phyloP scores from a whole-genome alignment of 352 stramenopile genomes.

The Thalassiosira hispida region DNA sequence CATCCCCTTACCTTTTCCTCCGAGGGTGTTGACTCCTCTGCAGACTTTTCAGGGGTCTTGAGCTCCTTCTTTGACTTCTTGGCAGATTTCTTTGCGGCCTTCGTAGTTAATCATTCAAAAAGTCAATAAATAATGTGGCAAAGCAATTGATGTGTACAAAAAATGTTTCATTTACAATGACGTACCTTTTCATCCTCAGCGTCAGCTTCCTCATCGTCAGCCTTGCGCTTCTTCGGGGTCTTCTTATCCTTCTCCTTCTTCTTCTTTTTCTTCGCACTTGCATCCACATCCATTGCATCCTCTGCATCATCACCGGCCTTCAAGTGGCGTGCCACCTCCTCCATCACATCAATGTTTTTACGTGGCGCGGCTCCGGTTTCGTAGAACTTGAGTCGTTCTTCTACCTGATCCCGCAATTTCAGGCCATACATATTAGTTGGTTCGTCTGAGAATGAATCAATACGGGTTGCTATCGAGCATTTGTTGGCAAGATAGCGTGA shows the following conservation, averaged over 20 bases:
- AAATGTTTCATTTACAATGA: too few species aligned
- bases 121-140: neutral
- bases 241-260: slow-evolving; percentile 75
- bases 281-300: slow-evolving; percentile 68
- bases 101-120: slow-evolving; percentile 14
- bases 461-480: slow-evolving; percentile 98
- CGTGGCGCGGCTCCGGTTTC: slow-evolving; percentile 96
- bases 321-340: slow-evolving; percentile 92
- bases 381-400: slow-evolving; percentile 99
- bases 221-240: slow-evolving; percentile 64
- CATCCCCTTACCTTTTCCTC: slow-evolving; percentile 20
- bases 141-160: neutral
- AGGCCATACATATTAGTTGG: slow-evolving; percentile 91
- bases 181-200: slow-evolving; percentile 34
- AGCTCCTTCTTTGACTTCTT: slow-evolving; percentile 60
- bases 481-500: slow-evolving; percentile 99
- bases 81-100: slow-evolving; percentile 47
- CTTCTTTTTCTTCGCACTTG: slow-evolving; percentile 88
- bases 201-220: slow-evolving; percentile 65
- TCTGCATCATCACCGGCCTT: slow-evolving; percentile 78
- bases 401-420: slow-evolving; percentile 98
- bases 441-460: slow-evolving; percentile 98
- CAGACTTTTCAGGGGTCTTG: slow-evolving; percentile 18
- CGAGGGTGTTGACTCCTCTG: slow-evolving; percentile 20
- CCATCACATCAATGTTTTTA: slow-evolving; percentile 99